Base-by-base conservation (phyloP, 805 yeast species). In the Jamesozyma jinghongensis region DNA sequence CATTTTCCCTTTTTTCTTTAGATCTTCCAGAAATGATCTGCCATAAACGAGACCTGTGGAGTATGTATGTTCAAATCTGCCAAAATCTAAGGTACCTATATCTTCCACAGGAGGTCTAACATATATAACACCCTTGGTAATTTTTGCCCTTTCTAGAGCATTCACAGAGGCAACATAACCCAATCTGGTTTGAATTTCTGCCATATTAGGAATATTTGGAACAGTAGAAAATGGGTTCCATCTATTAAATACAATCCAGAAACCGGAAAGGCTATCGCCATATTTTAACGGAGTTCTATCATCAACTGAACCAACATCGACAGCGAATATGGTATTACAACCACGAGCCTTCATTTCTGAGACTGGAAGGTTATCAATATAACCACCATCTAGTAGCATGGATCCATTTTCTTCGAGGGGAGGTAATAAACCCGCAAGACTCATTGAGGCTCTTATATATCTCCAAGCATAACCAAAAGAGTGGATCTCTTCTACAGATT, bases 131-230 rank as follows among this genome's bases (percentile, higher is more conserved):
- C 95, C 95, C 0, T 86, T 82, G 0, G 87, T 81, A 22, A 59
- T 67, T 57, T 90, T 92, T 2, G 96, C 97, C 43, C 73, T 70
- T 53, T 90, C 96, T 37, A 92, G 66, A 0, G 97, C 97, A 62
- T 85, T 84, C 1, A 90, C 98, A 38, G 95, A 85, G 0, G 96
- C 85, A 31, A 90, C 98, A 59, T 92, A 90, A 0, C 97, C 95
- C 45, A 90, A 67, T 42, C 97, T 70, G 67, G 86, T 73, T 64
- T 90, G 98, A 44, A 90, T 86, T 56, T 90, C 98, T 49, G 95
- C 86, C 84, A 92, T 79, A 40, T 82, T 84, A 3, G 98, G 98
- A 4, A 86, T 84, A 57, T 83, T 81, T 3, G 97, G 95, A 51
- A 81, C 81, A 11, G 70, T 68, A 0, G 95, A 84, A 54, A 90